Evolutionary conservation across 148 eudicot species (phyloP).

Genomic region (Limonium bicolor): DNA sequence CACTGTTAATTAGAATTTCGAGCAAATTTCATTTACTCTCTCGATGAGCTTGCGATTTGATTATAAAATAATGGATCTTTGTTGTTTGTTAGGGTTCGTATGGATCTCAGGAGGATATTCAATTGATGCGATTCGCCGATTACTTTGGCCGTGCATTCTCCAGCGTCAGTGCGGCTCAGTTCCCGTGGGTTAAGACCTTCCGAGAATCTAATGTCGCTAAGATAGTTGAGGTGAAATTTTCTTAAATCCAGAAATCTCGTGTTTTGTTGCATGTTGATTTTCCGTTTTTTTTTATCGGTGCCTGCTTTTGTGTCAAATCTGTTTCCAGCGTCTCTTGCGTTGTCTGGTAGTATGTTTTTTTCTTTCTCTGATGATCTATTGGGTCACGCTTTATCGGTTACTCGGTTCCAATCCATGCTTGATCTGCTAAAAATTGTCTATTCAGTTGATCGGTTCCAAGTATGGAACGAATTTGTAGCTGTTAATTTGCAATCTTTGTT

Average conservation of each 20-base stretch:
- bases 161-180: slow-evolving; percentile 40
- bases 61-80: not conserved
- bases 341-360: too few relatives aligned
- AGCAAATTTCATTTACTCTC: not conserved
- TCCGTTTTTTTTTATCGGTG: too few relatives aligned
- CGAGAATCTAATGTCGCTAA: slow-evolving; percentile 47
- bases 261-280: not conserved
- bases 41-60: not conserved
- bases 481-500: too few relatives aligned
- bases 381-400: too few relatives aligned
- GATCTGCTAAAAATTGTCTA: too few relatives aligned
- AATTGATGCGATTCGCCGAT: slow-evolving; percentile 75
- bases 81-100: slow-evolving; percentile 25
- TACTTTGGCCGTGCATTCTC: slow-evolving; percentile 63
- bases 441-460: too few relatives aligned
- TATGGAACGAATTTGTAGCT: too few relatives aligned
- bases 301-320: too few relatives aligned
- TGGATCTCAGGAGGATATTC: slow-evolving; percentile 48
- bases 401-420: too few relatives aligned
- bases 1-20: too few relatives aligned
- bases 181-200: slow-evolving; percentile 55
- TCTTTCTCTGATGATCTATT: too few relatives aligned
- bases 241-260: not conserved
- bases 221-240: slow-evolving; percentile 35
- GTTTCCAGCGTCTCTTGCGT: too few relatives aligned